phyloP scores from a whole-genome alignment of 2,329 filamentous ascomycete genomes.

The Trichoderma koningii region DNA sequence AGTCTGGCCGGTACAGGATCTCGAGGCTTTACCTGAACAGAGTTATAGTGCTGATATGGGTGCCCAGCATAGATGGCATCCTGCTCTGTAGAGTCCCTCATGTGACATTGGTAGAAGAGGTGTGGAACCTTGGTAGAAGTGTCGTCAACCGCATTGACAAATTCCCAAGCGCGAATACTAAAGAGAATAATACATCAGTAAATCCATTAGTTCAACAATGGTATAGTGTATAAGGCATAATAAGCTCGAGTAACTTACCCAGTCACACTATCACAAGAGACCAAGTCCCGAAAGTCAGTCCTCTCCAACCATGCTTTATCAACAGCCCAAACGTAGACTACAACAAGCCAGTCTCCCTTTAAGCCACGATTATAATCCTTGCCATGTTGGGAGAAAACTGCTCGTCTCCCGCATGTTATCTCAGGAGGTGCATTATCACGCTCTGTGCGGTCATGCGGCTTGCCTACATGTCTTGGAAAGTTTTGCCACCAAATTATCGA shows the following conservation, averaged over 20 bases:
- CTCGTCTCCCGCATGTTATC: slow-evolving; percentile 19
- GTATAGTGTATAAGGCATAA: not conserved
- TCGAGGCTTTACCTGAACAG: slow-evolving; percentile 12
- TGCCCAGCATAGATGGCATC: slow-evolving; percentile 11
- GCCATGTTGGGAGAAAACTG: slow-evolving; percentile 5
- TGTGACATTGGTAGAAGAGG: slow-evolving; percentile 8
- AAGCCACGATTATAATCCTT: not conserved
- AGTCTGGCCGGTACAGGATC: slow-evolving; percentile 19
- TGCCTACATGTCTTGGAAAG: not conserved
- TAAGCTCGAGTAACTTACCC: slow-evolving; percentile 13
- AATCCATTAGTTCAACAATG: slow-evolving; percentile 5
- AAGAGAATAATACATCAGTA: slow-evolving; percentile 4
- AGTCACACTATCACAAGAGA: slow-evolving; percentile 11
- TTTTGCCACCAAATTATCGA: not conserved
- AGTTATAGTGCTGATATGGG: slow-evolving; percentile 4
- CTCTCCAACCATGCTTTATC: slow-evolving; percentile 10
- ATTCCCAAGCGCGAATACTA: slow-evolving; percentile 17
- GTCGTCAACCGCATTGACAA: slow-evolving; percentile 5
- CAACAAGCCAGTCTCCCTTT: slow-evolving; percentile 8
- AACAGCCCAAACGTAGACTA: slow-evolving; percentile 20
- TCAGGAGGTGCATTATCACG: slow-evolving; percentile 15
- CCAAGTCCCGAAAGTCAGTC: not conserved
- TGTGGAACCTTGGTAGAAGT: not conserved
- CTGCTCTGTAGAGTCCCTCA: not conserved
- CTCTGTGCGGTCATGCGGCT: slow-evolving; percentile 1